Percentiles rank a stretch among this genome's conserved stretches.
Conservation (phyloP, 371 early-diverging fungal species). For the Sporodiniella umbellata region DNA sequence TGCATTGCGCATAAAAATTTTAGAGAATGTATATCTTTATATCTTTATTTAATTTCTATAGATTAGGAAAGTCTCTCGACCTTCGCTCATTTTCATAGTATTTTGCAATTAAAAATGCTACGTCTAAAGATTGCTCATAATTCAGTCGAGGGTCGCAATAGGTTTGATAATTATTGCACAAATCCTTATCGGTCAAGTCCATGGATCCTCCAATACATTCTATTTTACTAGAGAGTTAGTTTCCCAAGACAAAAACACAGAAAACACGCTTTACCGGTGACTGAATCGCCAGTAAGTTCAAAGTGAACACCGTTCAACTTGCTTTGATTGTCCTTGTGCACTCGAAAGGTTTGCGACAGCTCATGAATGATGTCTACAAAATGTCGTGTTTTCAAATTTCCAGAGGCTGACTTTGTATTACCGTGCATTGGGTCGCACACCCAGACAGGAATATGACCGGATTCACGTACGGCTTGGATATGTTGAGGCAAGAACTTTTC, state of each 20-base stretch:
- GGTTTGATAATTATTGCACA: constrained; percentile 88
- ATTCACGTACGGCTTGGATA: constrained; percentile 82
- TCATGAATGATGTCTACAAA: constrained; percentile 84
- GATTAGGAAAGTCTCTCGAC: constrained; percentile 33
- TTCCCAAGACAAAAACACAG: no score
- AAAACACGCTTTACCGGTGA: constrained; percentile 69
- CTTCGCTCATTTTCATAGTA: constrained; percentile 69
- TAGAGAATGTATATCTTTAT: constrained; percentile 3
- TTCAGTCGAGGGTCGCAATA: constrained; percentile 94
- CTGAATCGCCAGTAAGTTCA: constrained; percentile 92
- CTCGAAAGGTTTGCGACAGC: constrained; percentile 75
- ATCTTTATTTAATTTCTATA: constrained; percentile 14
- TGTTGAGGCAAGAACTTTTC: constrained; percentile 80
- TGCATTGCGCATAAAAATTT: no score
- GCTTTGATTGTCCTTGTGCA: constrained; percentile 74
- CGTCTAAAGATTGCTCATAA: constrained; percentile 94
- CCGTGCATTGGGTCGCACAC: constrained; percentile 98
- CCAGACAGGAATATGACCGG: constrained; percentile 92
- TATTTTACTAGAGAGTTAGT: constrained; percentile 17
- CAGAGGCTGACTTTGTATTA: constrained; percentile 82
- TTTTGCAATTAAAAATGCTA: constrained; percentile 92
- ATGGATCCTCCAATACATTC: constrained; percentile 97
- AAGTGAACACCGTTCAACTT: constrained; percentile 93
- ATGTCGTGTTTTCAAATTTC: constrained; percentile 84
- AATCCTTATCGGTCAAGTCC: constrained; percentile 78